Conservation (phyloP, 148 eudicot genomes). For the Cornus kousa region DNA sequence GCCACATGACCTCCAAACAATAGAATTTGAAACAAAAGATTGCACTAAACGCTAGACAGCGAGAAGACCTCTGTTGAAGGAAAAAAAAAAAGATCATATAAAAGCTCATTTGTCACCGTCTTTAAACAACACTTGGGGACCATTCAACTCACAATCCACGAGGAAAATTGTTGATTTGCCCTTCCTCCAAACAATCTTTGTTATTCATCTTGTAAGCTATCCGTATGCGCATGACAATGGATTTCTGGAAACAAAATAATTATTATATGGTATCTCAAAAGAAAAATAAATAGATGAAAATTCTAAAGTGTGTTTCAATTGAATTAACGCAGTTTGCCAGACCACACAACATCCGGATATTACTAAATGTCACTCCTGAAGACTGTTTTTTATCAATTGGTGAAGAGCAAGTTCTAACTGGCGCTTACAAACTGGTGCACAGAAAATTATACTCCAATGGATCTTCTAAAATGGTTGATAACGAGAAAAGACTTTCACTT, state of each 20-base stretch:
- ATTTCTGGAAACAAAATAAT: slow-evolving; percentile 51
- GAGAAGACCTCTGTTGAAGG: slow-evolving; percentile 21
- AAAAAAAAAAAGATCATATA: background rate
- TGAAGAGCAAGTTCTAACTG: background rate
- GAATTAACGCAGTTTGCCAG: background rate
- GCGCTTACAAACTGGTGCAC: background rate
- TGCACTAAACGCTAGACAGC: slow-evolving; percentile 14
- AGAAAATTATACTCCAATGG: background rate
- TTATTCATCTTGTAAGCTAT: slow-evolving; percentile 68
- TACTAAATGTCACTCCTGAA: background rate
- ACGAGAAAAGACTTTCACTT: background rate
- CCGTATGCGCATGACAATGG: slow-evolving; percentile 89
- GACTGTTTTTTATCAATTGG: background rate
- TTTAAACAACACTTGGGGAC: slow-evolving; percentile 11
- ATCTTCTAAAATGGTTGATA: background rate
- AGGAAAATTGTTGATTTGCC: slow-evolving; percentile 90
- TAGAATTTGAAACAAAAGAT: slow-evolving; percentile 12
- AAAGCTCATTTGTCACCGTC: slow-evolving; percentile 19
- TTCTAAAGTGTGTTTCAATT: background rate
- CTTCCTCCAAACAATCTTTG: slow-evolving; percentile 83
- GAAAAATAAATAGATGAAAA: background rate
- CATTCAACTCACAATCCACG: slow-evolving; percentile 47
- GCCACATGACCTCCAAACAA: slow-evolving; percentile 10
- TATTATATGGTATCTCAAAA: background rate
- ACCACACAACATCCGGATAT: background rate